phyloP scores from a whole-genome alignment of 345 rosid species.

The Sonneratia alba region DNA sequence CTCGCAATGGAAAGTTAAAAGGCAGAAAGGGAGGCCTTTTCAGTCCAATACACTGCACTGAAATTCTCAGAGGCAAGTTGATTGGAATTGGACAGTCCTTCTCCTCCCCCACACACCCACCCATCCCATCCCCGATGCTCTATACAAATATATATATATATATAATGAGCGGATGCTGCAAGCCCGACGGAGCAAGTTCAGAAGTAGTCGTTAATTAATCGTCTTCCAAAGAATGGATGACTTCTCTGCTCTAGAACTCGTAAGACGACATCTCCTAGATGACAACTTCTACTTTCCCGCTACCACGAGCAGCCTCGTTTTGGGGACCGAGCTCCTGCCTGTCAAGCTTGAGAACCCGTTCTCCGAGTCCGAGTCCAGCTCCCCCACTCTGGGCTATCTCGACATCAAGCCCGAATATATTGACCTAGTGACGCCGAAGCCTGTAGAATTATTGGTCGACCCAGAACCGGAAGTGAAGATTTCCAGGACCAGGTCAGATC shows the following conservation, averaged over 20 bases:
- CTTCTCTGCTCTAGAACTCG: conserved; percentile 5
- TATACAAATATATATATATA: too few relatives aligned
- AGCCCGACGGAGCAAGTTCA: too few relatives aligned
- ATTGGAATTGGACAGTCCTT: too few relatives aligned
- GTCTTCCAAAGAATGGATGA: background rate
- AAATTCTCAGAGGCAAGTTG: too few relatives aligned
- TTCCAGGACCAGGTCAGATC: background rate
- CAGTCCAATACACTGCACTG: too few relatives aligned
- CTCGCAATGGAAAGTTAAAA: too few relatives aligned
- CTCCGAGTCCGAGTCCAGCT: conserved; percentile 28
- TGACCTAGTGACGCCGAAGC: conserved; percentile 9
- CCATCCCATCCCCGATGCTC: too few relatives aligned
- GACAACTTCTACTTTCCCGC: conserved; percentile 22
- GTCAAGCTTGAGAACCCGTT: conserved; percentile 20
- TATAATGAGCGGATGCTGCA: too few relatives aligned
- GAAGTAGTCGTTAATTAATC: too few relatives aligned
- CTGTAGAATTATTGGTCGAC: background rate
- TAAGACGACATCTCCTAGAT: conserved; percentile 10
- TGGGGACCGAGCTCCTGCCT: conserved; percentile 14
- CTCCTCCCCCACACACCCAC: too few relatives aligned
- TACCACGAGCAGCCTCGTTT: conserved; percentile 15
- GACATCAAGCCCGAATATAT: conserved; percentile 20
- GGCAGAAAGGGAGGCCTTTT: too few relatives aligned
- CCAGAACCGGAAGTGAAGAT: background rate
- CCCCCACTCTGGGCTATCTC: conserved; percentile 18